phyloP scores from a whole-genome alignment of 371 early-diverging fungal genomes.

The Rhizopus microsporus region DNA sequence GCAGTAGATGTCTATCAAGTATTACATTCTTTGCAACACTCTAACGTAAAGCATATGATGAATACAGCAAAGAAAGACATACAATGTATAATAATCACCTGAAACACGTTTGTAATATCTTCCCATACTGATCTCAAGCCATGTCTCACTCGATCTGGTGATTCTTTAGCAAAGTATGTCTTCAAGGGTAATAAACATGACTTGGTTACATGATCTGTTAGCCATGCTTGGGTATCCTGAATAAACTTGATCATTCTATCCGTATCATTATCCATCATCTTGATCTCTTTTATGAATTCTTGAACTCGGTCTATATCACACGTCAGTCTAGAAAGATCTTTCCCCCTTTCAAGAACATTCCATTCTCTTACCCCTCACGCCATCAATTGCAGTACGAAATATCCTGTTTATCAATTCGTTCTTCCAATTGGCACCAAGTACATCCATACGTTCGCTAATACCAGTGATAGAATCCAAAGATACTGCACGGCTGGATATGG shows the following conservation, averaged over 20 bases:
- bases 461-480: conserved; percentile 20
- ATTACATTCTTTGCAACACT: neutral
- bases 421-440: conserved; percentile 32
- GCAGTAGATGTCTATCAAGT: conserved; percentile 6
- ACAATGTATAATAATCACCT: conserved; percentile 23
- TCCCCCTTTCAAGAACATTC: neutral
- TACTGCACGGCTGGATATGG: conserved; percentile 10
- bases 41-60: neutral
- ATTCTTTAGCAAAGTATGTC: conserved; percentile 31
- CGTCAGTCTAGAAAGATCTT: neutral
- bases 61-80: neutral
- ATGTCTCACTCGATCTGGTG: conserved; percentile 16
- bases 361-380: conserved; percentile 23
- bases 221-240: conserved; percentile 47
- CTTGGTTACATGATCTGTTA: conserved; percentile 31
- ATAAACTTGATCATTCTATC: conserved; percentile 28
- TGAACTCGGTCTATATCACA: conserved; percentile 13
- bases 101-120: conserved; percentile 34
- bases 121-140: conserved; percentile 42
- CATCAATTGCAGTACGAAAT: conserved; percentile 21
- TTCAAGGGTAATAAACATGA: conserved; percentile 39
- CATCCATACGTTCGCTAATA: conserved; percentile 21
- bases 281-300: conserved; percentile 6
- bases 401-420: conserved; percentile 19
- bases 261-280: conserved; percentile 13